Conservation (phyloP, 2,329 filamentous ascomycete genomes). For the Pseudocercospora ulei region DNA sequence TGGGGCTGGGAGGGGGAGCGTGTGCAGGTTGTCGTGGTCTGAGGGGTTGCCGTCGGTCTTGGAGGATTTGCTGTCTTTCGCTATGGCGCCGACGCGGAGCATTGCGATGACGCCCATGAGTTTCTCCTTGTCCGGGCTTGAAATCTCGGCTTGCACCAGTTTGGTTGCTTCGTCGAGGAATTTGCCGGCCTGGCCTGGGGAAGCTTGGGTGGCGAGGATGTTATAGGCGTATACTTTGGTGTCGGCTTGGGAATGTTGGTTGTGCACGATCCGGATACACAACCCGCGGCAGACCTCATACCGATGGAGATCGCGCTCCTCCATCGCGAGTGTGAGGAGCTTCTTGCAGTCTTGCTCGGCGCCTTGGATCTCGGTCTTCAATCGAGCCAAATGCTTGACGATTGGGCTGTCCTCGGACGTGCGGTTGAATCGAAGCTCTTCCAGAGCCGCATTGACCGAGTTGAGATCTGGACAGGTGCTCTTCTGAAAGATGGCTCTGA, state of each 20-base stretch:
- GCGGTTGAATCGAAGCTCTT: constrained; percentile 13
- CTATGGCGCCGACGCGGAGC: constrained; percentile 13
- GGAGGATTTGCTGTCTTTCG: constrained; percentile 1
- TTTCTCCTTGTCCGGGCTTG: constrained; percentile 16
- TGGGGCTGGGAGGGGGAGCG: neutral
- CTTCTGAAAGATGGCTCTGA: constrained; percentile 19
- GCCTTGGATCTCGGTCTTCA: constrained; percentile 17
- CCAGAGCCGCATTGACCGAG: constrained; percentile 19
- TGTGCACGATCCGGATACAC: constrained; percentile 22
- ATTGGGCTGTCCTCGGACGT: constrained; percentile 9
- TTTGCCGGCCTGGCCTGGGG: constrained; percentile 18
- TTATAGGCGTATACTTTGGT: constrained; percentile 26
- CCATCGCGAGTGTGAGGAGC: constrained; percentile 22
- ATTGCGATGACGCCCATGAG: constrained; percentile 19
- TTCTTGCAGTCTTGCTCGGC: constrained; percentile 17
- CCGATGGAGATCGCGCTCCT: constrained; percentile 17
- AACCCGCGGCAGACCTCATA: constrained; percentile 22
- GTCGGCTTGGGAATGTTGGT: constrained; percentile 18
- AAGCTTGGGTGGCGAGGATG: constrained; percentile 22
- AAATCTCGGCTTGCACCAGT: constrained; percentile 15
- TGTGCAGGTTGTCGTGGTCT: neutral
- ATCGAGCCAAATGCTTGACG: constrained; percentile 11
- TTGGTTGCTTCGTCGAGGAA: constrained; percentile 20
- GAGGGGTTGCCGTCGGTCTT: neutral
- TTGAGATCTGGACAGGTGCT: constrained; percentile 19